Base-by-base conservation (phyloP, 768 basidiomycete species). In the Auriscalpium orientale region DNA sequence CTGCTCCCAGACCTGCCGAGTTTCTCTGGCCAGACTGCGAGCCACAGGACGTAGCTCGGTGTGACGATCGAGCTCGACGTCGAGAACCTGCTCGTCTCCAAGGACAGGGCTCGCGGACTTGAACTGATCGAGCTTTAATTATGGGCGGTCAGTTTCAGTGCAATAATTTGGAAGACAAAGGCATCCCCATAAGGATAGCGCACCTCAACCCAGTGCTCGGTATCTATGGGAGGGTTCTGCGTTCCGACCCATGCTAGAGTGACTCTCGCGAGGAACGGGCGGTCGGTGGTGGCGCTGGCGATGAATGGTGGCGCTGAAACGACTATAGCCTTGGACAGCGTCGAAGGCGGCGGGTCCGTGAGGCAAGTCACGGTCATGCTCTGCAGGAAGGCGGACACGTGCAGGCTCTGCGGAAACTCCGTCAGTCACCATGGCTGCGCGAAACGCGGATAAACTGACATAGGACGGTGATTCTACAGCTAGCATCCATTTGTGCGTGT, bases 191-290 rank as follows among this genome's bases (percentile, higher is more conserved):
- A 52, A 46, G 16, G 22, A 44, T 49, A 21, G 67, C 71, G 55
- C 61, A 78, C 79, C 62, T 80, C 76, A 8, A 80, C 71, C 79
- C 79, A 81, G 51, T 80, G 79, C 9, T 80, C 78, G 16, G 80
- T 66, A 47, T 74, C 74, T 58, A 72, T 70, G 1, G 68, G 62
- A 11, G 72, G 64, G 59, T 76, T 81, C 50, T 71, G 70, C 20
- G 65, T 64, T 13, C 75, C 75, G 22, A 64, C 70, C 76, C 75
- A 79, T 38, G 66, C 62, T 36, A 79, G 66, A 1, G 65, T 64
- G 18, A 79, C 62, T 20, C 69, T 67, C 4, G 78, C 77, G 48
- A 79, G 70, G 55, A 79, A 79, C 0, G 79, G 74, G 50, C 67
- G 70, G 55, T 77, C 72, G 16, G 77, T 69, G 16, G 73, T 75